Base-by-base conservation (phyloP, 2,329 filamentous ascomycete genomes). In the Claviceps pazoutovae region DNA sequence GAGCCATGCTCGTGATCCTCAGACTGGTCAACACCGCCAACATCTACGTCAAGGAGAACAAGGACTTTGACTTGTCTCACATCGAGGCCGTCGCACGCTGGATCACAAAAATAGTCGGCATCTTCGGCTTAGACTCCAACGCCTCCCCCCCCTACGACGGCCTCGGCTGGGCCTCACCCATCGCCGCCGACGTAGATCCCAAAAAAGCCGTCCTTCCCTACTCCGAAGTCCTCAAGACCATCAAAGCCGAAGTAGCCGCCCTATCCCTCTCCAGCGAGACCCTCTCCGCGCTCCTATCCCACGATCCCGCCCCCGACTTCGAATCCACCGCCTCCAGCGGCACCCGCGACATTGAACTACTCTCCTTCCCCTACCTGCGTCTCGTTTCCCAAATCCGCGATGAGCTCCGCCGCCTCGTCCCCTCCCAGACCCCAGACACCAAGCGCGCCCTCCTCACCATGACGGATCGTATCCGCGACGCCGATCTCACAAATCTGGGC, bases 11-110 rank as follows among this genome's bases (percentile, higher is more conserved):
- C 48, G 71, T 81, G n/a, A 83, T 96, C 46, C 80, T 82, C 2
- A 81, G 87, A 52, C 71, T 96, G 23, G 83, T 96, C 55, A 84
- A 82, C 47, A 80, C 85, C 43, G 85, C 84, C 62, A 95, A 95
- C 67, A 71, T 75, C 50, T 71, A 74, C 58, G 68, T 79, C 50
- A 72, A 67, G 54, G 67, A 71, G 14, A 69, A 73, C 56, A 73
- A 73, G 54, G 66, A 70, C 5, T 58, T 68, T 37, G 72, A 78
- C 55, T 63, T 78, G 16, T 58, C 61, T 9, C 71, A 71, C 14
- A 63, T 81, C 3, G 75, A 79, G 57, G 66, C 71, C 1, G 71
- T 87, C 51, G 88, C 85, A 6, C 75, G 79, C 50, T 96, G 86
- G 83, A 74, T 95, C 45, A 95, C 90, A 1, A 81, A 81, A 53